A percentile compares a stretch with the other conserved stretches of the same genome.
These are phyloP conservation scores for Westerdykella sp. DNA, from an alignment of 2,329 filamentous ascomycete genomes.

Conservation along the genomic window DNA sequence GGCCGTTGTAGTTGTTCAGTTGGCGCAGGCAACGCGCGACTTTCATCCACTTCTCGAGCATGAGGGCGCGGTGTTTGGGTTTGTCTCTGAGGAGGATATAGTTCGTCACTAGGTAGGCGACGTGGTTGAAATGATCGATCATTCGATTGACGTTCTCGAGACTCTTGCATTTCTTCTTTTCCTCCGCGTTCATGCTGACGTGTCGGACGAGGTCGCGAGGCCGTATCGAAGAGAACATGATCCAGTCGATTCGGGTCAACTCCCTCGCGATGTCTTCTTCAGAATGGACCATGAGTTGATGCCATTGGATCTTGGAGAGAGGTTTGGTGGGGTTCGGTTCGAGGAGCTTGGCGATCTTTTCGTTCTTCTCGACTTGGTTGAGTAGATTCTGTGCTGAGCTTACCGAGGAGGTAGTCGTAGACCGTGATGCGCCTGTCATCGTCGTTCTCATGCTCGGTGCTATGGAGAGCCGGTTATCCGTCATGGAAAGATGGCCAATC, in stretches of 20 bases:
- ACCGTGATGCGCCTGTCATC: slow-evolving; percentile 18
- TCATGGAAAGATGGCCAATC: slow-evolving; percentile 26
- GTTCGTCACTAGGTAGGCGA: slow-evolving; percentile 51
- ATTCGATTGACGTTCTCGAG: slow-evolving; percentile 87
- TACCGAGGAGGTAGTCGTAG: slow-evolving; percentile 17
- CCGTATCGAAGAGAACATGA: slow-evolving; percentile 93
- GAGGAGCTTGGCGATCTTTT: slow-evolving; percentile 67
- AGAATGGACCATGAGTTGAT: slow-evolving; percentile 78
- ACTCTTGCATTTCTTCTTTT: slow-evolving; percentile 69
- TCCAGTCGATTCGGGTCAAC: slow-evolving; percentile 93
- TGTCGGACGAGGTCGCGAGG: slow-evolving; percentile 90
- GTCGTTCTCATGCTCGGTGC: slow-evolving; percentile 22
- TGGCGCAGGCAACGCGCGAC: slow-evolving; percentile 78
- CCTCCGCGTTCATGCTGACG: slow-evolving; percentile 66
- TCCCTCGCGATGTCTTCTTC: slow-evolving; percentile 85
- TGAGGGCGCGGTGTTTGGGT: slow-evolving; percentile 84
- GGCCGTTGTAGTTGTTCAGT: slow-evolving; percentile 93
- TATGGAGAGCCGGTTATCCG: slow-evolving; percentile 22
- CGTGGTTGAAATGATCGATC: slow-evolving; percentile 70
- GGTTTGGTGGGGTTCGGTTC: slow-evolving; percentile 62
- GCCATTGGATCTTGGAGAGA: slow-evolving; percentile 81
- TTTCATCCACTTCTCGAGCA: slow-evolving; percentile 92
- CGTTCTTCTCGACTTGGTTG: slow-evolving; percentile 69
- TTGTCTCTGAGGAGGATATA: slow-evolving; percentile 77
- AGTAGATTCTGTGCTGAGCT: slow-evolving; percentile 46